These are phyloP conservation scores for Debaryomyces castellii DNA, from an alignment of 805 yeast genomes.

Conservation along the genomic window DNA sequence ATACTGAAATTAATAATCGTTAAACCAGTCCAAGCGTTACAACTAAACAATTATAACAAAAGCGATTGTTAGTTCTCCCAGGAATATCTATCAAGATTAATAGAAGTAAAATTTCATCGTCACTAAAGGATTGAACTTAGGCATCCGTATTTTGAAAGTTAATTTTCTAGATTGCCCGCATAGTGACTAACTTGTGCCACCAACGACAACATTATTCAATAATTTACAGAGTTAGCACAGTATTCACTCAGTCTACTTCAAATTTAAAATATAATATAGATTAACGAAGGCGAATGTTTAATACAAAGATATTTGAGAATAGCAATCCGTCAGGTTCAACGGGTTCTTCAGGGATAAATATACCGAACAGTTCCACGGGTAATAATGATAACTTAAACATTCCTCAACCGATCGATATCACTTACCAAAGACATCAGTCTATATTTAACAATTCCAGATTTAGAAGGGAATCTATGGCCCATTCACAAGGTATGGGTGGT, in stretches of 20 bases:
- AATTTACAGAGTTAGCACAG: neutral
- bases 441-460: conserved; percentile 47
- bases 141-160: neutral
- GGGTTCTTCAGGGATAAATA: conserved; percentile 27
- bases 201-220: neutral
- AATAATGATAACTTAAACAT: conserved; percentile 14
- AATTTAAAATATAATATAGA: neutral
- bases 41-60: neutral
- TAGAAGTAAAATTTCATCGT: neutral
- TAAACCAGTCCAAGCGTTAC: neutral
- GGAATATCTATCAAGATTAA: neutral
- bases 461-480: conserved; percentile 89
- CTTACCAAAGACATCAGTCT: conserved; percentile 41
- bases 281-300: conserved; percentile 29
- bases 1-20: conserved; percentile 7
- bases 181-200: neutral
- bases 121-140: neutral
- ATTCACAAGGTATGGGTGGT: conserved; percentile 97
- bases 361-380: conserved; percentile 15
- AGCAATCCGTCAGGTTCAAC: conserved; percentile 12
- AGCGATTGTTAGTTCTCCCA: neutral
- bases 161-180: neutral
- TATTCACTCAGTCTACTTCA: neutral
- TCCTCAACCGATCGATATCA: conserved; percentile 46
- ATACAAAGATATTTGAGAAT: conserved; percentile 42